Conservation (phyloP, 192 early-diverging fungal species). For the Chytriomyces hyalinus region DNA sequence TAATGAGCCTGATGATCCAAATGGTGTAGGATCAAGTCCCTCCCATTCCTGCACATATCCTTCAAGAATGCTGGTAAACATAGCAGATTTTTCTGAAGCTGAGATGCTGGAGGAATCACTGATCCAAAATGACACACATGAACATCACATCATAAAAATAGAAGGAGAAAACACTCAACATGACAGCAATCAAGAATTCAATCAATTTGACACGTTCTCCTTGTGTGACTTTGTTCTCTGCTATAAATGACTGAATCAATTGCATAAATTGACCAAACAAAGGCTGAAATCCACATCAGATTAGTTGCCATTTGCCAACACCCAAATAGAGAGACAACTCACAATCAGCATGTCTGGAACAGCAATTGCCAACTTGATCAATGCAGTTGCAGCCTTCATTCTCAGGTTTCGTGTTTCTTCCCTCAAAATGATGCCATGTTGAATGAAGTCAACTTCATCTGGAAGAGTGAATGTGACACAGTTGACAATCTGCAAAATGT, state of each 20-base stretch:
- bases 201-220: constrained; percentile 34
- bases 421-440: constrained; percentile 10
- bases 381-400: constrained; percentile 39
- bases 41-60: constrained; percentile 33
- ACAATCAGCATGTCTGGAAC: constrained; percentile 53
- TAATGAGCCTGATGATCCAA: neutral
- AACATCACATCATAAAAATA: neutral
- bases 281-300: neutral
- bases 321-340: neutral
- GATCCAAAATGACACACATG: neutral
- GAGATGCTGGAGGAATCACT: constrained; percentile 35
- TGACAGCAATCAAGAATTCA: constrained; percentile 43
- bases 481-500: constrained; percentile 37
- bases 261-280: constrained; percentile 21
- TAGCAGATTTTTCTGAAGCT: constrained; percentile 14
- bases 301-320: neutral
- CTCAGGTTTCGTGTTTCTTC: constrained; percentile 40
- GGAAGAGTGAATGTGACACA: constrained; percentile 42
- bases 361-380: constrained; percentile 46
- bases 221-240: neutral
- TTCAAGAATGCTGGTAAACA: constrained; percentile 31
- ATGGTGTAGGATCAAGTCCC: neutral
- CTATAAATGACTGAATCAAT: constrained; percentile 20
- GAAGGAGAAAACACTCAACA: constrained; percentile 12
- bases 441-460: constrained; percentile 33